These are phyloP conservation scores for Vigna angularis DNA, from an alignment of 306 rosid genomes.

Conservation along the genomic window DNA sequence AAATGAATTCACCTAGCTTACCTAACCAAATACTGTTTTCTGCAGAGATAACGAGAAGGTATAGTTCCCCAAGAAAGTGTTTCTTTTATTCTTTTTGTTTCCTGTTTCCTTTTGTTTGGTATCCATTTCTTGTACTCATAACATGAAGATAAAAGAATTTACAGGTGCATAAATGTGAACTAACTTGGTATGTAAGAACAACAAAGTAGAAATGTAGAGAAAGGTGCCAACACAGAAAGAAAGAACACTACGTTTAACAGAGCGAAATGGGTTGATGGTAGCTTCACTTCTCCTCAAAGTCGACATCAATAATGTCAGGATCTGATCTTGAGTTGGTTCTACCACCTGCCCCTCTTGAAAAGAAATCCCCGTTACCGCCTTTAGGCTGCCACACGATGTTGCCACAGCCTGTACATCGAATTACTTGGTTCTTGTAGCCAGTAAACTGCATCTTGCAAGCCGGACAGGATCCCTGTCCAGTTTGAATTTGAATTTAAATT, in stretches of 20 bases:
- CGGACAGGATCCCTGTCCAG: slow-evolving; percentile 83
- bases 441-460: slow-evolving; percentile 87
- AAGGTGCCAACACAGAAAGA: not conserved
- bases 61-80: not conserved
- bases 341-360: slow-evolving; percentile 52
- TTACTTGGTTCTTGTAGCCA: slow-evolving; percentile 83
- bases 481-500: not conserved
- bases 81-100: not conserved
- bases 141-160: slow-evolving; percentile 28
- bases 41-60: not conserved
- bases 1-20: too few species aligned
- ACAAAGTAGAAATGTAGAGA: slow-evolving; percentile 19
- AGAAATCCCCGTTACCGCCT: slow-evolving; percentile 58
- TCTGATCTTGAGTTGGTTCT: slow-evolving; percentile 57
- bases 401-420: slow-evolving; percentile 82
- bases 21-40: not conserved
- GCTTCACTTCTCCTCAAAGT: slow-evolving; percentile 94
- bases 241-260: not conserved
- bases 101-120: not conserved
- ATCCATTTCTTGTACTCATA: slow-evolving; percentile 6
- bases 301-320: slow-evolving; percentile 86
- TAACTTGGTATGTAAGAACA: slow-evolving; percentile 23
- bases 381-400: slow-evolving; percentile 96
- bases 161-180: slow-evolving; percentile 32
- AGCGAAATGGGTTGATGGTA: slow-evolving; percentile 20